Evolutionary conservation across 345 rosid species (phyloP), one percentile per base, ranked within the genome.

Genomic region (Syzygium oleosum): DNA sequence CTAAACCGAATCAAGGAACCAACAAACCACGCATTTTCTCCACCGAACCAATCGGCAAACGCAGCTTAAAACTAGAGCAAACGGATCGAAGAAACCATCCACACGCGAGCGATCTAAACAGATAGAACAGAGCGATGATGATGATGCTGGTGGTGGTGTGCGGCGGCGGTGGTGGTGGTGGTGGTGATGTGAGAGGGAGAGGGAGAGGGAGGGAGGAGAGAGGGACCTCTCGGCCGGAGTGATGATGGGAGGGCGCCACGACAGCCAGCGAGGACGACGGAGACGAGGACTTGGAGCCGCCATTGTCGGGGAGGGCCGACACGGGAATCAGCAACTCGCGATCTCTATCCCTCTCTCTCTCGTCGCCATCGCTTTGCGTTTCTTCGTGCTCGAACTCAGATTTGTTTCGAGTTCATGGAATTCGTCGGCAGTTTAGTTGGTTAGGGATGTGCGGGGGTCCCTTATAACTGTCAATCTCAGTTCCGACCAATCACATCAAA

Each of bases 271-370:
- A 68, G 84, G 89, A 88, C 43, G 89, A 65, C 19, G 90, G 84
- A 14, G 89, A 84, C 8, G 88, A 68, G 52, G 90, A 29, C 88
- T 90, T 91, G 78, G 91, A 85, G 85, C 43, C 22, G 22, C 85
- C 89, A 14, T 79, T 86, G 21, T 87, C 87, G 10, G 91, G 61
- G 79, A 88, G 87, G 61, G 85, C 86, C 4, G 91, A 55, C n/a
- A 86, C 87, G n/a, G 91, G 90, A 73, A 89, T 90, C 87, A 92
- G 83, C 56, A 90, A 56, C 87, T 92, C 91, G 51, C 88, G 87
- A 63, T 92, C 93, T 87, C 91, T 90, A 29, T 90, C 91, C 73
- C 87, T 63, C 6, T 92, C 6, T 92, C 93, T 84, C 90, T 89
- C 13, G 88, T 58, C 73, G 89, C 84, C 91, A 92, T 89, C 34